A percentile compares a stretch with the other conserved stretches of the same genome.
These are phyloP conservation scores for Kitagawia praeruptora DNA, from an alignment of 129 eudicot genomes.

Conservation along the genomic window DNA sequence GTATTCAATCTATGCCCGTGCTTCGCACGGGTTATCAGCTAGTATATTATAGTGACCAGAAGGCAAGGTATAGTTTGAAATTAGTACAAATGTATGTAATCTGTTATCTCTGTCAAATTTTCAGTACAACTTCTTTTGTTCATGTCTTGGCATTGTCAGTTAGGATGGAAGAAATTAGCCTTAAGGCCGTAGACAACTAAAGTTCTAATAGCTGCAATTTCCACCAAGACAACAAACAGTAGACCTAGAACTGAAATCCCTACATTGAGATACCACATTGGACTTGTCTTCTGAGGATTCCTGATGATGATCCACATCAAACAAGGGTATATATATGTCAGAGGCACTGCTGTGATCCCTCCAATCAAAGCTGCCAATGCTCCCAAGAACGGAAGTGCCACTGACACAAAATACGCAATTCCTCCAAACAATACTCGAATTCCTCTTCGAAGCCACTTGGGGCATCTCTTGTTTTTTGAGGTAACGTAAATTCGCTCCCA, in stretches of 20 bases:
- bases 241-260: conserved; percentile 40
- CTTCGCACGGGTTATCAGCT: too few relatives aligned
- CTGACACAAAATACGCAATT: conserved; percentile 38
- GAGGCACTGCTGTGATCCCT: conserved; percentile 34
- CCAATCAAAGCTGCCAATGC: conserved; percentile 37
- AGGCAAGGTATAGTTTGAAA: too few relatives aligned
- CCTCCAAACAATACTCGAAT: conserved; percentile 47
- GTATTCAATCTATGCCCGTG: too few relatives aligned
- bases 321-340: conserved; percentile 51
- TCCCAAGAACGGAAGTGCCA: conserved; percentile 54
- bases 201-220: not conserved
- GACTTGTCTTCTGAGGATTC: conserved; percentile 19
- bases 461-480: conserved; percentile 32
- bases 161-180: conserved; percentile 44
- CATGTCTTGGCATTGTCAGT: too few relatives aligned
- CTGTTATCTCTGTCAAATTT: too few relatives aligned
- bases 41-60: not conserved
- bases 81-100: too few relatives aligned
- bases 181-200: conserved; percentile 36
- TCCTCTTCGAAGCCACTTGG: conserved; percentile 31
- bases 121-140: too few relatives aligned
- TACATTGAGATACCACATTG: conserved; percentile 36
- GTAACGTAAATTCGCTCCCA: conserved; percentile 33
- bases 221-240: conserved; percentile 1
- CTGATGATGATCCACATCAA: conserved; percentile 57